Evolutionary conservation across 1,139 yeast genomes (phyloP).

Genomic region (Blastobotrys raffinosifermentans): DNA sequence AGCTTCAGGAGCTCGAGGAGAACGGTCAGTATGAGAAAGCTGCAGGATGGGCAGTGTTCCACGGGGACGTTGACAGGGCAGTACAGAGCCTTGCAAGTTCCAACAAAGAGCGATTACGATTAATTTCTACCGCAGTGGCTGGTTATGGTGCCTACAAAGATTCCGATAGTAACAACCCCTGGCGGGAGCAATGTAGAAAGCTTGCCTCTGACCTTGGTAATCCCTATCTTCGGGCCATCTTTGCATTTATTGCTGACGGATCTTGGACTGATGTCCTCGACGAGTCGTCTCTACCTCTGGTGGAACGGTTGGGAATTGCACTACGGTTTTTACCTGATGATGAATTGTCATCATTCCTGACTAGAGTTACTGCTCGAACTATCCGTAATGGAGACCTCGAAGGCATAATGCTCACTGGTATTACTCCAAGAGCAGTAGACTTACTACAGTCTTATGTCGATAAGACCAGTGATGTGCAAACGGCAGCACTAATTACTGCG

Average conservation of each 20-base stretch:
- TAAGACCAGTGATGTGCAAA: slow-evolving; percentile 86
- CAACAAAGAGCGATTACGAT: slow-evolving; percentile 54
- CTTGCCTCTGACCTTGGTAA: slow-evolving; percentile 83
- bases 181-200: slow-evolving; percentile 89
- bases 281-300: slow-evolving; percentile 78
- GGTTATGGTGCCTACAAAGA: slow-evolving; percentile 77
- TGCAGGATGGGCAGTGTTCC: slow-evolving; percentile 97
- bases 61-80: slow-evolving; percentile 79
- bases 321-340: slow-evolving; percentile 74
- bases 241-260: slow-evolving; percentile 89
- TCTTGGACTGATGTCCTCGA: slow-evolving; percentile 97
- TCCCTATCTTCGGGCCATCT: slow-evolving; percentile 85
- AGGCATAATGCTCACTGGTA: slow-evolving; percentile 84
- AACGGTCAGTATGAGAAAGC: slow-evolving; percentile 76
- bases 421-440: slow-evolving; percentile 77
- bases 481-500: slow-evolving; percentile 76
- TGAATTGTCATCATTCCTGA: slow-evolving; percentile 50
- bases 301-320: slow-evolving; percentile 89
- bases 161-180: slow-evolving; percentile 60
- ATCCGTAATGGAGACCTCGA: slow-evolving; percentile 79
- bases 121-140: slow-evolving; percentile 92
- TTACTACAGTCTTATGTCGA: slow-evolving; percentile 83
- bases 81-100: slow-evolving; percentile 60
- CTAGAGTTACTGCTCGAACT: slow-evolving; percentile 64
- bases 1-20: slow-evolving; percentile 50